Evolutionary conservation across 1,284 basidiomycete species (phyloP), one percentile per base, ranked within the genome.

Genomic region (Ustilago shanxiensis): DNA sequence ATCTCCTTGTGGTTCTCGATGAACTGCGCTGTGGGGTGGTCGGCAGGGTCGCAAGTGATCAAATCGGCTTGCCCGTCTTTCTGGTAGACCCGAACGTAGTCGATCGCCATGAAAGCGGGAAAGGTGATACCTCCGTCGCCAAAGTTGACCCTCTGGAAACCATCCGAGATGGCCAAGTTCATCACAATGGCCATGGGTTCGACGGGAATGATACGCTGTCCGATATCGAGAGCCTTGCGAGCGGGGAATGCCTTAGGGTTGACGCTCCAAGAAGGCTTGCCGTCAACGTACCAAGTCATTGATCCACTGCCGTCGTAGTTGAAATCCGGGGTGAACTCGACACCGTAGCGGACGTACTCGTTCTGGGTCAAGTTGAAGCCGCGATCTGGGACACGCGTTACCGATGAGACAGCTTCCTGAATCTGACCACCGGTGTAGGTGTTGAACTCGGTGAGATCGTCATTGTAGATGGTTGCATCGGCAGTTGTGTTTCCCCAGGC

Each of bases 371-470:
- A 59, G 18, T 77, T 60, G 64, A 81, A 87, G 5, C 80, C 79
- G 10, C 68, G 57, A 26, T 81, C 77, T 3, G 83, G 84, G 6
- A 85, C 77, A 2, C 58, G 49, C 0, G 83, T 79, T 1, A 85
- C 66, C 2, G 65, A 80, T 2, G 85, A 86, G 20, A 85, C 72
- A n/a, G 86, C 81, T 67, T 87, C 84, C 65, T 87, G 86, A 31
- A 82, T 78, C 35, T 62, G 66, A 16, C 79, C 74, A 54, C 86
- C 86, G 10, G 74, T 79, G 73, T 84, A 86, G 3, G 61, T 47
- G 66, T 86, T 86, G 73, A 81, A 71, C 47, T 70, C 47, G 35
- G 80, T 80, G n/a, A 67, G 33, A 11, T 62, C 52, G 22, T 60
- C 47, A 47, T 80, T 64, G 65, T 79, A 82, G 62, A 86, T 73